Percentiles rank a stretch among this genome's conserved stretches.
These are phyloP conservation scores for Cucurbita pepo DNA, from an alignment of 306 rosid genomes.

Conservation along the genomic window DNA sequence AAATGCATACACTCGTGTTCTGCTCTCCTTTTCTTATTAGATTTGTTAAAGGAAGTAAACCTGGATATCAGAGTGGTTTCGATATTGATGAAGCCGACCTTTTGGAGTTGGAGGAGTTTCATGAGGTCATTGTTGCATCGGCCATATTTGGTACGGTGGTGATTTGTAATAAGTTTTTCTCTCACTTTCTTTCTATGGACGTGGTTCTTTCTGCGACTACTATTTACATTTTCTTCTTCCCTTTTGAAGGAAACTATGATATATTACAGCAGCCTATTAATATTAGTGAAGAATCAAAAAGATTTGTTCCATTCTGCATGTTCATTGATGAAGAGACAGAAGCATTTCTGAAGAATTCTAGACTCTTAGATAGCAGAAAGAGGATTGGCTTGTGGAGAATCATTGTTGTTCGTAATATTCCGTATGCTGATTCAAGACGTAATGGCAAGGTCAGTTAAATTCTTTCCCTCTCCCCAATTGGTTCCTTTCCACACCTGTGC, in stretches of 20 bases:
- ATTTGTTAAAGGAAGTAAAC: conserved; percentile 80
- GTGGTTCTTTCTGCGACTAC: not conserved
- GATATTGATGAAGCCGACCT: conserved; percentile 84
- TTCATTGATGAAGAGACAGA: conserved; percentile 90
- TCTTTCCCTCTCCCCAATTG: not conserved
- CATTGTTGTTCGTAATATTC: conserved; percentile 61
- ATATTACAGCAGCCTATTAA: conserved; percentile 82
- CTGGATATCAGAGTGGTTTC: conserved; percentile 77
- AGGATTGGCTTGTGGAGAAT: conserved; percentile 86
- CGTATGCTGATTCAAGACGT: conserved; percentile 79
- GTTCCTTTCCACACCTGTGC: not conserved
- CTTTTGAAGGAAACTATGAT: conserved; percentile 74
- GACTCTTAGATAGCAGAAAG: conserved; percentile 48
- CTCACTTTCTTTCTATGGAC: not conserved
- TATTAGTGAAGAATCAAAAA: conserved; percentile 48
- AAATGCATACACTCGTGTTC: conserved; percentile 1
- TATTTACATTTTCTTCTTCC: conserved; percentile 13
- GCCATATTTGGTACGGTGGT: conserved; percentile 22
- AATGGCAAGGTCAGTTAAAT: conserved; percentile 73
- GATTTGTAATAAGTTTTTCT: not conserved
- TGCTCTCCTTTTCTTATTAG: conserved; percentile 28
- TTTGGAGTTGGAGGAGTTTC: conserved; percentile 65
- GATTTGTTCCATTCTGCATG: conserved; percentile 68
- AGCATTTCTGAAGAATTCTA: conserved; percentile 58
- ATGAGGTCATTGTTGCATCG: conserved; percentile 90